Evolutionary conservation across 2,329 filamentous ascomycete genomes (phyloP), one percentile per base, ranked within the genome.

Genomic region (Cucurbitaria berberidis): DNA sequence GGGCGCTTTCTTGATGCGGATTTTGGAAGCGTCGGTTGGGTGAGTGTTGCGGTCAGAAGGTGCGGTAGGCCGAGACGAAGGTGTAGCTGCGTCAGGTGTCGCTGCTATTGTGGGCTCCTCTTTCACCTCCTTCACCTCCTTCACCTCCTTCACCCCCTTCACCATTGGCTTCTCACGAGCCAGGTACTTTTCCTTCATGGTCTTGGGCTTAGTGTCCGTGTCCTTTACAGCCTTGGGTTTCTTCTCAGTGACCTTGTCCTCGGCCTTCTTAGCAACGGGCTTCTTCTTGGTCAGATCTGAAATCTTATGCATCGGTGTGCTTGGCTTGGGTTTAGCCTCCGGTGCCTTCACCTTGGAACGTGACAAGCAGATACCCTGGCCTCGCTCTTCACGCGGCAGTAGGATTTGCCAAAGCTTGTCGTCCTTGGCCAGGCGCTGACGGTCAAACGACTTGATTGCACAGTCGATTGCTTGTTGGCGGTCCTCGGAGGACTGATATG

Each of bases 321-420:
- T 55, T n/a, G 68, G 55, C 55, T 74, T 73, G n/a, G 67, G 57
- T 51, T 73, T 71, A 2, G 65, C 57, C 42, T 76, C 74, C 27
- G 64, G 57, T n/a, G 72, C 70, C 53, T 76, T 75, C 32, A 86
- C 77, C 53, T 85, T 82, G 53, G 87, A 78, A 49, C 81, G 81
- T 36, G 86, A 88, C 27, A 88, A 73, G 34, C 80, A 78, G 57
- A 82, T 86, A 43, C 85, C 85, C 65, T 87, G 86, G 39, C 83
- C 83, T 58, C 85, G 80, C 63, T 88, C 84, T 44, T 84, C 80
- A 62, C 80, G 80, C 7, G 84, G 84, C 49, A 88, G 77, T 53
- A 88, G 75, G 59, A 78, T 78, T 72, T 88, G 85, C 85, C 86
- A 88, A 18, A 84, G 74, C 64, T 82, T 82, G 64, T 88, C 85